These are phyloP conservation scores for Elsinoe fawcettii DNA, from an alignment of 2,329 filamentous ascomycete genomes.

Conservation along the genomic window DNA sequence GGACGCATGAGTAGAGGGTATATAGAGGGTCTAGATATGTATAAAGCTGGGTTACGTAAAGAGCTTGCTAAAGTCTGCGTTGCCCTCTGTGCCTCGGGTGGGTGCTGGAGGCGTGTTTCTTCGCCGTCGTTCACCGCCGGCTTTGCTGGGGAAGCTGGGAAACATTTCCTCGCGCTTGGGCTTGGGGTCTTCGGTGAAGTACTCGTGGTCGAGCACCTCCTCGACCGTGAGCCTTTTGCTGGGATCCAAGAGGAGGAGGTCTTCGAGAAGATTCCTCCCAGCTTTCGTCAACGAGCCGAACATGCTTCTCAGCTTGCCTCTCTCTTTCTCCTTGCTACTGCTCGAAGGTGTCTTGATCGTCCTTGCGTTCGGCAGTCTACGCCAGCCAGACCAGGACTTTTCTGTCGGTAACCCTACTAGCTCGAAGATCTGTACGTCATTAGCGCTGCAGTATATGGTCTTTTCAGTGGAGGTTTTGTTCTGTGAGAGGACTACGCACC, in stretches of 20 bases:
- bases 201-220: constrained; percentile 69
- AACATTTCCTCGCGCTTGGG: constrained; percentile 90
- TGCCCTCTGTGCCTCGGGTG: constrained; percentile 59
- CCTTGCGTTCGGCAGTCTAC: constrained; percentile 77
- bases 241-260: constrained; percentile 69
- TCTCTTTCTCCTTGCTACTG: neutral
- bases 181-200: constrained; percentile 82
- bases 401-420: constrained; percentile 81
- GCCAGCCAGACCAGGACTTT: constrained; percentile 77
- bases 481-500: constrained; percentile 29
- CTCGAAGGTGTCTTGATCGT: constrained; percentile 24
- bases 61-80: constrained; percentile 42
- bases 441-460: constrained; percentile 14
- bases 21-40: neutral
- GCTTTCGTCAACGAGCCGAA: constrained; percentile 57
- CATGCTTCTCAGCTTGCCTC: constrained; percentile 2
- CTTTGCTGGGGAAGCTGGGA: constrained; percentile 92
- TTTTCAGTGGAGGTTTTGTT: neutral
- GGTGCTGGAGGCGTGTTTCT: constrained; percentile 77
- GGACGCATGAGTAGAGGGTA: constrained; percentile 63
- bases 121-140: constrained; percentile 74
- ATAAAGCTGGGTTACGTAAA: constrained; percentile 33
- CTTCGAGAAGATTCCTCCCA: constrained; percentile 61
- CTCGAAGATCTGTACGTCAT: constrained; percentile 59
- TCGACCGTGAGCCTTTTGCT: constrained; percentile 59